Evolutionary conservation across 768 basidiomycete species (phyloP).

Genomic region (Steccherinum ochraceum): DNA sequence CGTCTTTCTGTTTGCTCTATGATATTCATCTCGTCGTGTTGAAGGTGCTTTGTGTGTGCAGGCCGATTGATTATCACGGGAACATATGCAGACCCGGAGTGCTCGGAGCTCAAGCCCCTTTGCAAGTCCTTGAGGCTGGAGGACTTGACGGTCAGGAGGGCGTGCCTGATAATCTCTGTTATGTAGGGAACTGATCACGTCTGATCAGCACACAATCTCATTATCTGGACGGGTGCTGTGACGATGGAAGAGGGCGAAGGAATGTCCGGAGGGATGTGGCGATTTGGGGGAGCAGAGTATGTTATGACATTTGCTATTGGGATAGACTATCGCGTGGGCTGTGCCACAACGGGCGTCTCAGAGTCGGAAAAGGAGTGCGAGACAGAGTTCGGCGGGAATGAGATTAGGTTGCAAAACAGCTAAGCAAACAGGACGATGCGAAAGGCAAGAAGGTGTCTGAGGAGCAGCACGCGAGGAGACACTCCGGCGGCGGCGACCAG

Average conservation of each 20-base stretch:
- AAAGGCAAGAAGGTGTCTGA: no score
- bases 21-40: background rate
- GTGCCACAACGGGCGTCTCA: background rate
- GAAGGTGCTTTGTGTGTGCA: background rate
- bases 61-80: conserved; percentile 11
- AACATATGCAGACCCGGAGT: background rate
- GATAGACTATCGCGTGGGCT: no score
- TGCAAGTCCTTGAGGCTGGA: background rate
- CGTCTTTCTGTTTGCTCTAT: conserved; percentile 14
- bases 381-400: background rate
- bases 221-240: background rate
- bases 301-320: no score
- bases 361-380: background rate
- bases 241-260: background rate
- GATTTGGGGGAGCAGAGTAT: no score
- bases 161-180: conserved; percentile 13
- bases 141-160: background rate
- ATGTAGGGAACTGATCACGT: background rate
- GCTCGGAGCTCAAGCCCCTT: background rate
- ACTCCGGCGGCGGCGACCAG: conserved; percentile 17
- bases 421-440: conserved; percentile 7
- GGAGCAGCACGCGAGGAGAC: conserved; percentile 13
- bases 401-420: conserved; percentile 15
- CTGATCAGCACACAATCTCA: background rate
- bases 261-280: background rate